Evolutionary conservation across 2,329 filamentous ascomycete species (phyloP).

Genomic region (Colletotrichum neosansevieriae): DNA sequence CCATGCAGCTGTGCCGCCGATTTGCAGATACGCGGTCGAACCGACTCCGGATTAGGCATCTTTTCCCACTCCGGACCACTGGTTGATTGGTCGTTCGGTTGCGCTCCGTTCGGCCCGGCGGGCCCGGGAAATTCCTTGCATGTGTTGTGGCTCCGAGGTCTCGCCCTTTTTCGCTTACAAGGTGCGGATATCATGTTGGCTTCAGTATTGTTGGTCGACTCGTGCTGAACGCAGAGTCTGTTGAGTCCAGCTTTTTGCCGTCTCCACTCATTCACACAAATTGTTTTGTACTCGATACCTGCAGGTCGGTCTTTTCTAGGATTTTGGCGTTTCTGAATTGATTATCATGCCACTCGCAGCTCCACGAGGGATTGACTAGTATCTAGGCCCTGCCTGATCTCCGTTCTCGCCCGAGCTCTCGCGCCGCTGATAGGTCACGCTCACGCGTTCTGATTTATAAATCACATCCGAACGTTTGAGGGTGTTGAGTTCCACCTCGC

Average conservation of each 20-base stretch:
- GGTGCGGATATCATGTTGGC: no score
- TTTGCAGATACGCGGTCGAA: conserved; percentile 7
- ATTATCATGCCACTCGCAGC: neutral
- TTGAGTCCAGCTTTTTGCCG: neutral
- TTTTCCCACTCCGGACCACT: neutral
- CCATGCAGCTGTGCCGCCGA: conserved; percentile 21
- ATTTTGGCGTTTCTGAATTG: neutral
- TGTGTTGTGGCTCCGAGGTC: neutral
- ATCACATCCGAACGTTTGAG: conserved; percentile 38
- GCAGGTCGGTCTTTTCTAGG: neutral
- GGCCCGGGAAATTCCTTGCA: neutral
- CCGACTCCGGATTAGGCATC: neutral
- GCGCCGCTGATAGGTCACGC: conserved; percentile 41
- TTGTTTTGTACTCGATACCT: neutral
- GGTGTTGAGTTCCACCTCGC: conserved; percentile 42
- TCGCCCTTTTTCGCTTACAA: neutral
- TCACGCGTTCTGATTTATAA: conserved; percentile 42
- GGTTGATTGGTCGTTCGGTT: conserved; percentile 13
- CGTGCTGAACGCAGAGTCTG: neutral
- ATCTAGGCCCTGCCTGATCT: neutral
- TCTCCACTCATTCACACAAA: conserved; percentile 5
- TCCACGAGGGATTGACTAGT: neutral
- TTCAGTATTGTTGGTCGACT: neutral
- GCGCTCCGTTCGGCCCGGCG: conserved; percentile 10
- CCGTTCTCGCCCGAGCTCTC: conserved; percentile 19